Conservation (phyloP, 768 basidiomycete genomes). For the Lyophyllum shimeji region DNA sequence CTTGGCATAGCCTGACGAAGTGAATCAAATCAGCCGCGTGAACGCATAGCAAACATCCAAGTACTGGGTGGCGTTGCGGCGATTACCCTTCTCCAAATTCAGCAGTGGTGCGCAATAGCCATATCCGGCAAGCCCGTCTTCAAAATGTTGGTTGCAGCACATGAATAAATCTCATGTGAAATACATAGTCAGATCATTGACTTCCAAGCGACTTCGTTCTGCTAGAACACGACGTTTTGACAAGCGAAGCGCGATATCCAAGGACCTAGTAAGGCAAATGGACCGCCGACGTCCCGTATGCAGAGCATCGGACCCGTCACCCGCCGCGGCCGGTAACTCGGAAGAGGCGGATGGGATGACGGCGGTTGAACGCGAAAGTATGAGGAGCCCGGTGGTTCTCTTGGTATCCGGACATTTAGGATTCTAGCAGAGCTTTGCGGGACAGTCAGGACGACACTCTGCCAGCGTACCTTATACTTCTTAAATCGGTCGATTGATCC, state of each 20-base stretch:
- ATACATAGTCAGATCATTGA: neutral
- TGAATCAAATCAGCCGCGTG: neutral
- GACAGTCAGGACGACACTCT: conserved; percentile 11
- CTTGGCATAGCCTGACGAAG: neutral
- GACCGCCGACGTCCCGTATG: neutral
- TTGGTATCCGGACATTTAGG: conserved; percentile 11
- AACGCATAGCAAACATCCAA: no score
- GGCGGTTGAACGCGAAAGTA: neutral
- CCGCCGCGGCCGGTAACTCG: neutral
- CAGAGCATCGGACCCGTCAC: neutral
- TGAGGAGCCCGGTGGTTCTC: neutral
- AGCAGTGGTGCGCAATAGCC: neutral
- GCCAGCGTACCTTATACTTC: conserved; percentile 16
- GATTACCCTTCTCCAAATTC: neutral
- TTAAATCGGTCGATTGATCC: conserved; percentile 8
- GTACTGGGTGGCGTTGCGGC: neutral
- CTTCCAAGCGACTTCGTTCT: neutral
- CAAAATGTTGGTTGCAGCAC: neutral
- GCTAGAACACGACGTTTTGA: neutral
- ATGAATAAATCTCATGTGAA: conserved; percentile 1
- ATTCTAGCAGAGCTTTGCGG: conserved; percentile 14
- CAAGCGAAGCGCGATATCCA: conserved; percentile 10
- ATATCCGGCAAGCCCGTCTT: neutral
- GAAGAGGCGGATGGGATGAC: neutral
- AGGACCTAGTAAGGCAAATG: conserved; percentile 4